These are phyloP conservation scores for Cardamine resedifolia DNA, from an alignment of 345 rosid genomes.

Conservation along the genomic window DNA sequence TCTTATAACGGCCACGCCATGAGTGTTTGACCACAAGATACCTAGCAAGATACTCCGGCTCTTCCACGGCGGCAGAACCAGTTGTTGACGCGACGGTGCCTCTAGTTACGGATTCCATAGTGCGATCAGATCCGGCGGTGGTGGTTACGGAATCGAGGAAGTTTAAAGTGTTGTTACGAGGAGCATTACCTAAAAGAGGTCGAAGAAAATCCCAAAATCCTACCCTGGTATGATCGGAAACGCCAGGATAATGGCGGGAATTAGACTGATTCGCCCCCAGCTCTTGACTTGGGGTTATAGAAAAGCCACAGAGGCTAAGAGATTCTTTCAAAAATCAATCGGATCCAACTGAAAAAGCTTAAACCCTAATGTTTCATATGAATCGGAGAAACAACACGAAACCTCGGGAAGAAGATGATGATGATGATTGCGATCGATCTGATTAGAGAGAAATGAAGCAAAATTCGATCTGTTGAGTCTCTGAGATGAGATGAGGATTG, in stretches of 20 bases:
- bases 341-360: slow-evolving; percentile 21
- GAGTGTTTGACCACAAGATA: slow-evolving; percentile 87
- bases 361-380: slow-evolving; percentile 38
- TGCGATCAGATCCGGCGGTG: slow-evolving; percentile 40
- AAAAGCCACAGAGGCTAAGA: slow-evolving; percentile 35
- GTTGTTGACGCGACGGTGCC: slow-evolving; percentile 32
- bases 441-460: neutral
- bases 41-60: slow-evolving; percentile 92
- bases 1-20: slow-evolving; percentile 96
- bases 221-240: slow-evolving; percentile 51
- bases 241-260: slow-evolving; percentile 65
- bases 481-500: neutral
- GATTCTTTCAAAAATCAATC: neutral
- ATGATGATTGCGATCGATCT: slow-evolving; percentile 1
- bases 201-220: slow-evolving; percentile 71
- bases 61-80: slow-evolving; percentile 46
- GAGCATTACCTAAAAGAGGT: slow-evolving; percentile 51
- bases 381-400: neutral
- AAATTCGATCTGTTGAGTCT: no score
- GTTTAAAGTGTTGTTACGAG: slow-evolving; percentile 54
- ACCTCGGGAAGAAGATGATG: neutral
- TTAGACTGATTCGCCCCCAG: slow-evolving; percentile 98
- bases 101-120: slow-evolving; percentile 52
- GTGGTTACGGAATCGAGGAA: slow-evolving; percentile 48
- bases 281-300: slow-evolving; percentile 42